Evolutionary conservation across 495 filamentous ascomycete species (phyloP).

Genomic region (Hypoxylon lienhwacheense): DNA sequence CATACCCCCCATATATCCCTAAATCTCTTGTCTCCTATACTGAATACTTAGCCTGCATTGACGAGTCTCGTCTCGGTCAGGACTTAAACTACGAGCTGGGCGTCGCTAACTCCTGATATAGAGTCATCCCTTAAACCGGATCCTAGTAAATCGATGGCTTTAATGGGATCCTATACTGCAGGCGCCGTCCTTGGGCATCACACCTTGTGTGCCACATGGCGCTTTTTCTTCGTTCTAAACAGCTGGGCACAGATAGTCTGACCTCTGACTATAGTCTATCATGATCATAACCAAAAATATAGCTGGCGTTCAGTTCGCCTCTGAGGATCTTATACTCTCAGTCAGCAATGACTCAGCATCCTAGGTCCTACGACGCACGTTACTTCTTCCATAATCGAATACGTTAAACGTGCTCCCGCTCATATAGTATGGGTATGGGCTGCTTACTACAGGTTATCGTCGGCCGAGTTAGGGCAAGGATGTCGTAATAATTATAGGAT

Average conservation of each 20-base stretch:
- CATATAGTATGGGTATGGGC: too few relatives aligned
- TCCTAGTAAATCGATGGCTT: background rate
- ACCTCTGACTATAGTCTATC: constrained; percentile 1
- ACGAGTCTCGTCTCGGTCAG: constrained; percentile 3
- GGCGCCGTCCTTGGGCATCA: constrained; percentile 21
- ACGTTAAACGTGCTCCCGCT: background rate
- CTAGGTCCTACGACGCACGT: background rate
- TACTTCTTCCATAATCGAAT: background rate
- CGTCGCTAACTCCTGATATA: constrained; percentile 2
- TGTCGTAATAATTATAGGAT: background rate
- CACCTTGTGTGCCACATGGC: constrained; percentile 24
- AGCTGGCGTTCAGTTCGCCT: constrained; percentile 6
- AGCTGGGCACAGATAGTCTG: background rate
- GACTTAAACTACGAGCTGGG: background rate
- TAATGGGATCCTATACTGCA: background rate
- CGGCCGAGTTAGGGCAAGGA: constrained; percentile 3
- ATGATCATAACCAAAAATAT: constrained; percentile 5
- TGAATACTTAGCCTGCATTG: constrained; percentile 2
- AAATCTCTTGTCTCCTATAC: background rate
- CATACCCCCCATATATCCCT: background rate
- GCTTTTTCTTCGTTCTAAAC: background rate
- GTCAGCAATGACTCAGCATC: constrained; percentile 7
- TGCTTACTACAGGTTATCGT: constrained; percentile 23
- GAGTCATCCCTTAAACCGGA: constrained; percentile 2
- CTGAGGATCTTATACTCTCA: constrained; percentile 1